These are phyloP conservation scores for Trametes cubensis DNA, from an alignment of 768 basidiomycete genomes.

Conservation along the genomic window DNA sequence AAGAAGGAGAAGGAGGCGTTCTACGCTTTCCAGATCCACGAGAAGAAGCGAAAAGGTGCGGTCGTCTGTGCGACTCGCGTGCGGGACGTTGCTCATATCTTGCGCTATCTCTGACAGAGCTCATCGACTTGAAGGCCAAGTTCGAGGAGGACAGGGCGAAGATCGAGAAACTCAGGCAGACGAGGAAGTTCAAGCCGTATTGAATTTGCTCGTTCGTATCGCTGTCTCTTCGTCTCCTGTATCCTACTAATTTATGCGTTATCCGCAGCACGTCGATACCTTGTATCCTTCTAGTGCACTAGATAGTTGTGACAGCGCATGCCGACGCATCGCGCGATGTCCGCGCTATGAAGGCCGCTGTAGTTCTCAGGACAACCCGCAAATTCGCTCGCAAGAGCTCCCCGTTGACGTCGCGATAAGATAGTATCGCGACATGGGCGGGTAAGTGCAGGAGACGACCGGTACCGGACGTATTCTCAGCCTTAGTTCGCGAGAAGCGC, in stretches of 20 bases:
- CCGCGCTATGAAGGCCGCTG: neutral
- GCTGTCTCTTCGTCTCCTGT: no score
- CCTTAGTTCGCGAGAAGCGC: slow-evolving; percentile 7
- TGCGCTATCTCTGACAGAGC: slow-evolving; percentile 39
- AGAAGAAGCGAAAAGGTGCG: slow-evolving; percentile 84
- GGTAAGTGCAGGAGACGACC: neutral
- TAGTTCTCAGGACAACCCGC: neutral
- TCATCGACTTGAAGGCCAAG: slow-evolving; percentile 66
- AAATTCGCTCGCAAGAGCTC: neutral
- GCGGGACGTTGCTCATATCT: no score
- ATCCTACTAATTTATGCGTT: no score
- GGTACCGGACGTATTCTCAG: slow-evolving; percentile 14
- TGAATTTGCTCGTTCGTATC: slow-evolving; percentile 37
- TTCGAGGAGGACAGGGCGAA: slow-evolving; percentile 91
- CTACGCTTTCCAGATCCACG: slow-evolving; percentile 89
- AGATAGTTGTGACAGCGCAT: no score
- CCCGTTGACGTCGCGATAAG: slow-evolving; percentile 11
- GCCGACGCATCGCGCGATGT: neutral
- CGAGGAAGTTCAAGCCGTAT: slow-evolving; percentile 87
- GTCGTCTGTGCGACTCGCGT: slow-evolving; percentile 14
- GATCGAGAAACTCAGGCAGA: slow-evolving; percentile 77
- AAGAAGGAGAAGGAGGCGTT: slow-evolving; percentile 66
- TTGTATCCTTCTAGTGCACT: no score
- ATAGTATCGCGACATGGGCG: slow-evolving; percentile 8
- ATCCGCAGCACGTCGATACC: no score